phyloP scores from a whole-genome alignment of 2,329 filamentous ascomycete genomes.

The Chrysoporthe austroafricana region DNA sequence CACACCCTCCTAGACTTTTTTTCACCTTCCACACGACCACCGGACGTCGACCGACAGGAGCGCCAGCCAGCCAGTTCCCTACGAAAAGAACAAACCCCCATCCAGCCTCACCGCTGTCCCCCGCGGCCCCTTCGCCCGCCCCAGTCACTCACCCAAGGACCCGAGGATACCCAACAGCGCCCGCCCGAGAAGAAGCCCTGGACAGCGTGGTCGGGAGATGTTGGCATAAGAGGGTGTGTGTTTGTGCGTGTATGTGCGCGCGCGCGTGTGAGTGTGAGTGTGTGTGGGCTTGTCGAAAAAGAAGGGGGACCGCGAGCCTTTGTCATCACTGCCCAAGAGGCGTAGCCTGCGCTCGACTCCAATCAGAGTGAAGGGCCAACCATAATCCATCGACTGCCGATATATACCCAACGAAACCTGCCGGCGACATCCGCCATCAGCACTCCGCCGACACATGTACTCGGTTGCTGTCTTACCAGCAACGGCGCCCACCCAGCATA shows the following conservation, averaged over 20 bases:
- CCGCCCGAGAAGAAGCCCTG: background rate
- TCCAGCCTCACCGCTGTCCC: background rate
- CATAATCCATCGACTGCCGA: conserved; percentile 27
- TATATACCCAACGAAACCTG: conserved; percentile 30
- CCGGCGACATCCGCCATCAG: conserved; percentile 30
- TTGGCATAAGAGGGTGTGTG: conserved; percentile 8
- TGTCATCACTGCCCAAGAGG: conserved; percentile 19
- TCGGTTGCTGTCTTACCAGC: conserved; percentile 37
- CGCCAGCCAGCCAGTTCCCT: background rate
- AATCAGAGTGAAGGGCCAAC: conserved; percentile 19
- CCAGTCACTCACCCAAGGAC: background rate
- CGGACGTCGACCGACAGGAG: conserved; percentile 53
- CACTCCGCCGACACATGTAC: conserved; percentile 42
- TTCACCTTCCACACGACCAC: conserved; percentile 41
- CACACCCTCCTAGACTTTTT: conserved; percentile 36
- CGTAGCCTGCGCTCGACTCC: conserved; percentile 8
- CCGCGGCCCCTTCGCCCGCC: background rate
- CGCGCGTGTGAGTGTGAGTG: background rate
- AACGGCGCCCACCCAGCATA: conserved; percentile 37
- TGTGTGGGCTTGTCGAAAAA: conserved; percentile 21
- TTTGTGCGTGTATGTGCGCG: background rate
- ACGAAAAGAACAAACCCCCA: background rate
- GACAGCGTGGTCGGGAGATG: conserved; percentile 26
- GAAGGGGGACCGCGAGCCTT: conserved; percentile 22
- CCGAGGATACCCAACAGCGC: background rate